Base-by-base conservation (phyloP, 2,329 filamentous ascomycete species). In the Fusarium sororula region DNA sequence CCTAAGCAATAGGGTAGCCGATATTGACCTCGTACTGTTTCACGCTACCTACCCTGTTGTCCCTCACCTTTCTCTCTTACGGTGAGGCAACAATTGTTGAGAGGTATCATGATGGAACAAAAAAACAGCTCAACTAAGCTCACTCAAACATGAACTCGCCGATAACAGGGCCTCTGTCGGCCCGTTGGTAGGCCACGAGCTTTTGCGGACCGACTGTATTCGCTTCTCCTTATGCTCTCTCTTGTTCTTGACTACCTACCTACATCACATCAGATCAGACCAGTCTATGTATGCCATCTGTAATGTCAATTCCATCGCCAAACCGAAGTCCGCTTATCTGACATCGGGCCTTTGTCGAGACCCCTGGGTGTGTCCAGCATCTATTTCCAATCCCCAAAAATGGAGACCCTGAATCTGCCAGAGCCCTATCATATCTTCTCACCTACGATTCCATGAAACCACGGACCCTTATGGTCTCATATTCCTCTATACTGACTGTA, bases 201-300 rank as follows among this genome's bases (percentile, higher is more conserved):
- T 47, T 74, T 59, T 35, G 76, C 74, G 74, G 74, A 74, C 70
- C 76, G 75, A 78, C 72, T 72, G 62, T 61, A 74, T 75, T 77
- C 69, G 74, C 53, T 66, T 32, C 45, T 41, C 51, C 20, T 54
- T 28, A 54, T 22, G 24, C 24, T 38, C 22, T n/a, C 24, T 54
- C 24, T n/a, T 61, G 50, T 42, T 22, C 9, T 26, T 66, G 32
- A 45, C 64, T 54, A 63, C 35, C 24, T 26, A 26, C 26, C 15
- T 37, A 37, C 9, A 37, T 17, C 35, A 37, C 4, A 37, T 63
- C 56, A 62, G 1, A 59, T 64, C 62, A 62, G 47, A 64, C 51
- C 62, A 74, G 58, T 68, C 63, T 66, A 71, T 71, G 53, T 66
- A 71, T 71, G 53, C 48, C 60, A 59, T 69, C 68, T 67, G 63